Percentiles rank a stretch among this genome's conserved stretches.
Evolutionary conservation across 306 rosid species (phyloP).

Genomic region (Cicer cuneatum): DNA sequence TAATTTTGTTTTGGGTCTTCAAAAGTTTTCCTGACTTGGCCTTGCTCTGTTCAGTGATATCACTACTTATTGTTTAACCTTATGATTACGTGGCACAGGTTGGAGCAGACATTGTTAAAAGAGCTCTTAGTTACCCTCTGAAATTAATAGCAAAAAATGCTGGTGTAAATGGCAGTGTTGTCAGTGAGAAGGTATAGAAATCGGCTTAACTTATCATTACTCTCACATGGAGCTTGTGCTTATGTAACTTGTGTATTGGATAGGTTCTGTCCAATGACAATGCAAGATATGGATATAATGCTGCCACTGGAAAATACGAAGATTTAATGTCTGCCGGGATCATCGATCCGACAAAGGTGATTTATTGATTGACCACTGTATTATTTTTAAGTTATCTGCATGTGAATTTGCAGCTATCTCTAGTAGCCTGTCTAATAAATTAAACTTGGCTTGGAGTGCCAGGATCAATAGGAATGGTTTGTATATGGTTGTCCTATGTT

Average conservation of each 20-base stretch:
- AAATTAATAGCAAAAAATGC: slow-evolving; percentile 97
- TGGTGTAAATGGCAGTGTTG: slow-evolving; percentile 97
- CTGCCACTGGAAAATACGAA: slow-evolving; percentile 93
- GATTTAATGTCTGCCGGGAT: slow-evolving; percentile 98
- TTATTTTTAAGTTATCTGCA: background rate
- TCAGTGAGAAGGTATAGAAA: slow-evolving; percentile 87
- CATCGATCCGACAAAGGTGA: slow-evolving; percentile 96
- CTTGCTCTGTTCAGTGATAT: background rate
- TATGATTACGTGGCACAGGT: slow-evolving; percentile 58
- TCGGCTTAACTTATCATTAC: background rate
- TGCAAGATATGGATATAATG: slow-evolving; percentile 77
- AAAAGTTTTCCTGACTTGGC: background rate
- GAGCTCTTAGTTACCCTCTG: slow-evolving; percentile 91
- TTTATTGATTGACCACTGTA: background rate
- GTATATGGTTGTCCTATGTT: background rate
- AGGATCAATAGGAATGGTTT: background rate
- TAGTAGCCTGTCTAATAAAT: background rate
- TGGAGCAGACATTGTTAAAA: slow-evolving; percentile 93
- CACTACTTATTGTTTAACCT: background rate
- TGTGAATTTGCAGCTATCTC: background rate
- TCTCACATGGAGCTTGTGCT: background rate
- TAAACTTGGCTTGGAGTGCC: background rate
- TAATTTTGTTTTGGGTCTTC: slow-evolving; percentile 6
- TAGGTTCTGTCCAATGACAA: slow-evolving; percentile 53
- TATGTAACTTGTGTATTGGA: background rate